Evolutionary conservation across 2,329 filamentous ascomycete genomes (phyloP).

Genomic region (Ploettnerulaceae sp.): DNA sequence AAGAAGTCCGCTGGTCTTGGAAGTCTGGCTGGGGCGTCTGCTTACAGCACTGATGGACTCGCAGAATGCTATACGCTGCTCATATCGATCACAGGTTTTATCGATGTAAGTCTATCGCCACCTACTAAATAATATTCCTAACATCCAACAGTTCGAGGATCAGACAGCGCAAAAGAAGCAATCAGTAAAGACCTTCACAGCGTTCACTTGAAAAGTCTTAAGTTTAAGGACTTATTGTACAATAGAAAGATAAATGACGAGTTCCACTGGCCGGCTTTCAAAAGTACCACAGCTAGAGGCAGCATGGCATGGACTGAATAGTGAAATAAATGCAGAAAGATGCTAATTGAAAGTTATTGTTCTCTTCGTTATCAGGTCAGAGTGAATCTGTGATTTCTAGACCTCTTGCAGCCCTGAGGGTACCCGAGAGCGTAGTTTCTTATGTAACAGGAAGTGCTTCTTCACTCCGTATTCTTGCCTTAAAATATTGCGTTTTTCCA

Average conservation of each 20-base stretch:
- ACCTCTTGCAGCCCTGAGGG: too few relatives aligned
- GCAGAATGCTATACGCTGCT: conserved; percentile 82
- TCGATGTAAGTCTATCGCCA: conserved; percentile 60
- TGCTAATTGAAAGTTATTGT: too few relatives aligned
- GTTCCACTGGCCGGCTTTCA: not conserved
- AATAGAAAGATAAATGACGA: conserved; percentile 13
- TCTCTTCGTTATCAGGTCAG: too few relatives aligned
- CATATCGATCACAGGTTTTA: conserved; percentile 75
- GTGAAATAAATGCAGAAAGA: not conserved
- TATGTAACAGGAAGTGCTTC: too few relatives aligned
- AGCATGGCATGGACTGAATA: not conserved
- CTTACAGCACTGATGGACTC: conserved; percentile 65
- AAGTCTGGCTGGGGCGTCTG: conserved; percentile 40
- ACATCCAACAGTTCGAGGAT: conserved; percentile 38
- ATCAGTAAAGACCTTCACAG: conserved; percentile 23
- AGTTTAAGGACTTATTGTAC: conserved; percentile 12
- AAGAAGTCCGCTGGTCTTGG: conserved; percentile 84
- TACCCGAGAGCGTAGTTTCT: too few relatives aligned
- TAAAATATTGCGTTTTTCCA: too few relatives aligned
- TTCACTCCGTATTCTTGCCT: too few relatives aligned
- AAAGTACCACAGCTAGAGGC: not conserved
- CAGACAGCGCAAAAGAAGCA: conserved; percentile 25
- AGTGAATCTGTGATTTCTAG: too few relatives aligned
- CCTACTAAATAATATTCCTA: conserved; percentile 6
- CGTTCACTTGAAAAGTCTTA: conserved; percentile 18